phyloP scores from a whole-genome alignment of 306 rosid species.

The apple (Malus domestica) region ASM211411v1 NC_041791.1:11801001-11801500 shows the following conservation, averaged over 20 bases:
- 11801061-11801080: conserved; percentile 30
- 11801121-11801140: conserved; percentile 29
- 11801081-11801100: conserved; percentile 58
- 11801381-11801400: conserved; percentile 96
- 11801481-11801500: conserved; percentile 84
- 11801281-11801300: conserved; percentile 81
- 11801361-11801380: conserved; percentile 52
- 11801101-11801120: conserved; percentile 43
- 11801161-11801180: conserved; percentile 13
- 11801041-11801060: conserved; percentile 32
- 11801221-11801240: conserved; percentile 71
- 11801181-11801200: conserved; percentile 56
- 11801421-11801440: conserved; percentile 82
- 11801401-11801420: conserved; percentile 65
- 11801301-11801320: conserved; percentile 68
- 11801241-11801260: conserved; percentile 64
- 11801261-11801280: conserved; percentile 72
- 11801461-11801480: conserved; percentile 86
- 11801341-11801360: conserved; percentile 47
- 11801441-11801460: conserved; percentile 88
- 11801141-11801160: conserved; percentile 12
- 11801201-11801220: conserved; percentile 84
- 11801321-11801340: conserved; percentile 46
- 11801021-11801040: conserved; percentile 46
- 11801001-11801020: conserved; percentile 17